Evolutionary conservation across 2,329 filamentous ascomycete species (phyloP), one percentile per base, ranked within the genome.

Genomic region (Arthrobotrys sphaeroides): DNA sequence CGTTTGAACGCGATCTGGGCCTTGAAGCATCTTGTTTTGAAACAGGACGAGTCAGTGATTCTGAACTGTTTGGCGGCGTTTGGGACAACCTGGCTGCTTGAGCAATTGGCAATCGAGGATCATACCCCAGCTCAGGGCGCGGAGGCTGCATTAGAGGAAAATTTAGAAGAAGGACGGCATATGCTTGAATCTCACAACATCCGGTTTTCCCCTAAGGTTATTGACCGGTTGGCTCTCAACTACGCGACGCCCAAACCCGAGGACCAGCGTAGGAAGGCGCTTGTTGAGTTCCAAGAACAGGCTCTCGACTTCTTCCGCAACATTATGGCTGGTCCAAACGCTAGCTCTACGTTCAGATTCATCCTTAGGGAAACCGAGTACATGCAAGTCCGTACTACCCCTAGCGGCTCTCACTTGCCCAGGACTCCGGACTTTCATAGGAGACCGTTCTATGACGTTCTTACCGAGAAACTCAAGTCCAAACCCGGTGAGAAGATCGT

Each of bases 1-100:
- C 89, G 93, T 22, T 86, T 96, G 24, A 93, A 95, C 79, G 93
- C 94, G 20, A 83, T 99, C 1, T 99, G 95, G 94, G 93, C 93
- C 4, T 84, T 99, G 70, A 98, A 98, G 81, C 93, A 98, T 82
- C 87, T 97, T 57, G 90, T 96, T 1, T 87, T 91, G 77, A 89
- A 89, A 20, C 88, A 91, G 4, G 87, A 87, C 16, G 89, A 90
- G 47, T 87, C 90, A 10, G 84, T 91, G 78, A 96, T 95, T 83
- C 90, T 90, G 79, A 87, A 88, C 53, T 92, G 92, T 73, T 84
- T 98, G 10, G 89, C 94, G 57, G 89, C 91, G 80, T 85, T 98
- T 2, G 90, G 89, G 6, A 87, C 92, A 0, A 89, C 88, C 9
- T 97, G 93, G 92, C 86, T 98, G 10, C 87, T 94, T 76, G 89